phyloP scores from a whole-genome alignment of 139 green algal genomes.

The Microglena sp. region DNA sequence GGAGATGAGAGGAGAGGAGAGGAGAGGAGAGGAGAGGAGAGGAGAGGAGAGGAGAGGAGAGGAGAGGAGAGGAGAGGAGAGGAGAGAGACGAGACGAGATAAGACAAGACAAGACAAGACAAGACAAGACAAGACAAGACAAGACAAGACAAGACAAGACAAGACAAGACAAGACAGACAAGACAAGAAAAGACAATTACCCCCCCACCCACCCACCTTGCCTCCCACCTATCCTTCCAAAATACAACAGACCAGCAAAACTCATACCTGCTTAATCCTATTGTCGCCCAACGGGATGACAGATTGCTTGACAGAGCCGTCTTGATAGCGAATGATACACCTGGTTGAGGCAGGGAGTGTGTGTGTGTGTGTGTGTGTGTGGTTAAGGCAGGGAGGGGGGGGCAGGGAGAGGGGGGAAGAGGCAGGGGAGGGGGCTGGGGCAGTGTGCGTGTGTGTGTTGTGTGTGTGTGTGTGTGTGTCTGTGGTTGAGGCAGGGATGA shows the following conservation, averaged over 20 bases:
- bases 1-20: too few relatives aligned
- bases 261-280: conserved; percentile 21
- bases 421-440: neutral
- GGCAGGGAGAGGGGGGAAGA: neutral
- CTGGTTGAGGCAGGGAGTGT: conserved; percentile 5
- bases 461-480: neutral
- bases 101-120: too few relatives aligned
- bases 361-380: conserved; percentile 1
- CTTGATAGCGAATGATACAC: conserved; percentile 51
- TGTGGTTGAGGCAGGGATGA: too few relatives aligned
- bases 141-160: too few relatives aligned
- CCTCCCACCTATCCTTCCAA: neutral
- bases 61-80: too few relatives aligned
- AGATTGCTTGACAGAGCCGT: conserved; percentile 49
- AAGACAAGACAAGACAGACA: too few relatives aligned
- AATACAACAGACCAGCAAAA: neutral
- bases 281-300: conserved; percentile 50
- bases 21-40: too few relatives aligned
- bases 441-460: neutral
- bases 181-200: too few relatives aligned
- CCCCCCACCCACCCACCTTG: neutral
- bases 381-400: neutral
- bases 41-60: too few relatives aligned
- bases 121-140: too few relatives aligned
- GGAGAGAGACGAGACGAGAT: too few relatives aligned